Evolutionary conservation across 148 eudicot species (phyloP).

Genomic region (Rheum nobile): DNA sequence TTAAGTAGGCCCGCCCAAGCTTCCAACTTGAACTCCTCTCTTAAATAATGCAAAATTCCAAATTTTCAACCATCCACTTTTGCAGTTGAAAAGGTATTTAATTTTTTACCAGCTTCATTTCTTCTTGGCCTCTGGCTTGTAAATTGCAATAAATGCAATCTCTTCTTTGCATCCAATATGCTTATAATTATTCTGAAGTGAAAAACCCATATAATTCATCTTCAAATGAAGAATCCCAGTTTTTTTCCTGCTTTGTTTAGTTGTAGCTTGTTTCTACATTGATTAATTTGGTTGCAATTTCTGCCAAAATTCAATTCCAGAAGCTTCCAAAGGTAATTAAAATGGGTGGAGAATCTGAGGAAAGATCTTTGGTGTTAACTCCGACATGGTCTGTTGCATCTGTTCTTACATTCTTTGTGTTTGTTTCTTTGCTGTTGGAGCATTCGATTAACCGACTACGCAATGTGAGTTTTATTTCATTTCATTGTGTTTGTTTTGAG

Average conservation of each 20-base stretch:
- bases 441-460: constrained; percentile 71
- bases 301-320: not conserved
- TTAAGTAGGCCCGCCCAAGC: not conserved
- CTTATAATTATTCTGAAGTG: too few species aligned
- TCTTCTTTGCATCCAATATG: not conserved
- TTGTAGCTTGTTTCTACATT: not conserved
- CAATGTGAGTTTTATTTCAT: constrained; percentile 37
- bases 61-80: not conserved
- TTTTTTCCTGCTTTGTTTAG: not conserved
- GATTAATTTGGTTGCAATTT: not conserved
- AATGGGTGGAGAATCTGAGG: constrained; percentile 41
- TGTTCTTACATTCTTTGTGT: constrained; percentile 81
- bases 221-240: not conserved
- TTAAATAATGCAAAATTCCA: not conserved
- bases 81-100: not conserved
- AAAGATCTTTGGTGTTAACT: constrained; percentile 75
- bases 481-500: not conserved
- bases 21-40: not conserved
- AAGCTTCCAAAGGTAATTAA: not conserved
- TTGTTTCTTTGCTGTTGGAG: constrained; percentile 86
- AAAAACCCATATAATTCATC: not conserved
- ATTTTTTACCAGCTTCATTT: not conserved
- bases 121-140: not conserved
- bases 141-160: not conserved
- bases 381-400: constrained; percentile 97